Percentiles rank a stretch among this genome's conserved stretches.
Conservation (phyloP, 352 stramenopile species). For the Phytophthora meadii region DNA sequence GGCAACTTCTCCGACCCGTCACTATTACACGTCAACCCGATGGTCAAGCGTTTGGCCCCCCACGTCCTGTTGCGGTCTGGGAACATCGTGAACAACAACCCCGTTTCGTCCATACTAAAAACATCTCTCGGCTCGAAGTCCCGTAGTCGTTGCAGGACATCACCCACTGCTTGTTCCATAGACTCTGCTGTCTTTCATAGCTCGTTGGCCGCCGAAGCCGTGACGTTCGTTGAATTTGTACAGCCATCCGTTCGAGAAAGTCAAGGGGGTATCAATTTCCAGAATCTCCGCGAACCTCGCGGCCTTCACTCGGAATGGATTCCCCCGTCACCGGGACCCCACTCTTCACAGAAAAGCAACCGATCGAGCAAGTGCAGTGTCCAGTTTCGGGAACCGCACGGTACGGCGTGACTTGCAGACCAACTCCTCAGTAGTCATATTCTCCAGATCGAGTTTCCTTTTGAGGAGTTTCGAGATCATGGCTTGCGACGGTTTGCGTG, state of each 20-base stretch:
- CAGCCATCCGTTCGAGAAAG: conserved; percentile 44
- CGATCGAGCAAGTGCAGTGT: conserved; percentile 33
- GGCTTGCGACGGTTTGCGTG: conserved; percentile 23
- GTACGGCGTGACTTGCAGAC: conserved; percentile 29
- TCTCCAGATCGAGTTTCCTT: conserved; percentile 33
- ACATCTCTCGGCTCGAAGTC: conserved; percentile 21
- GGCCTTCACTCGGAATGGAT: conserved; percentile 30
- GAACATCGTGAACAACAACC: conserved; percentile 30
- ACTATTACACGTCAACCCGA: conserved; percentile 37
- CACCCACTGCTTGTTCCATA: conserved; percentile 4
- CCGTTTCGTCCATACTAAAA: conserved; percentile 41
- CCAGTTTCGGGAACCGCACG: conserved; percentile 34
- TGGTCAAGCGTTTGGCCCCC: conserved; percentile 36
- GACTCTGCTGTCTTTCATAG: conserved; percentile 9
- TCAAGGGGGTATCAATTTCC: conserved; percentile 26
- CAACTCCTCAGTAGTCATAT: conserved; percentile 31
- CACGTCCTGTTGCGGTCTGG: conserved; percentile 27
- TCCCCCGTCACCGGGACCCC: conserved; percentile 33
- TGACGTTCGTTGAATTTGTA: conserved; percentile 44
- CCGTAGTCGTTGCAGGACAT: conserved; percentile 27
- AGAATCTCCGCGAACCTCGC: conserved; percentile 30
- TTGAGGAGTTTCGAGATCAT: conserved; percentile 49
- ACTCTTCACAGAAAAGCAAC: conserved; percentile 38
- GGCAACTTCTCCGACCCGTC: conserved; percentile 45
- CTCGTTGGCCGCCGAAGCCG: conserved; percentile 24